phyloP scores from a whole-genome alignment of 1,139 yeast genomes.

The Entelexis sorbosivorans region DNA sequence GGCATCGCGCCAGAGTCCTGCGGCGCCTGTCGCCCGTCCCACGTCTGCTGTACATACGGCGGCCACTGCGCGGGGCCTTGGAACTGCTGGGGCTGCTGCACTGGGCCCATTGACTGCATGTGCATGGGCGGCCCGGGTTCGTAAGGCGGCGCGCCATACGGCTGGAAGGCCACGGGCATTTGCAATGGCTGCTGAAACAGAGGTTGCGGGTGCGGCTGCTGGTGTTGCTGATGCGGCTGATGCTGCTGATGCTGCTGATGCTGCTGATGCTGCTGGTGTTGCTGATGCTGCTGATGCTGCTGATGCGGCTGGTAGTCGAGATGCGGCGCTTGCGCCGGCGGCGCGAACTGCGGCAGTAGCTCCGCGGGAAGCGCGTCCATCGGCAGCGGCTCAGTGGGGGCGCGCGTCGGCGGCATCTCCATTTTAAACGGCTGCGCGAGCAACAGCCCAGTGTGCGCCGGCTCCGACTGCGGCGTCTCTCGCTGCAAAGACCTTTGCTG shows the following conservation, averaged over 20 bases:
- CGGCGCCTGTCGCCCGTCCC: background rate
- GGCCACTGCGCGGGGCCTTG: background rate
- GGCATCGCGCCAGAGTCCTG: too few species aligned
- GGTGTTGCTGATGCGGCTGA: background rate
- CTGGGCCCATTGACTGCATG: too few species aligned
- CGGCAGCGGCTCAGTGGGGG: too few species aligned
- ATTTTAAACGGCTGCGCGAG: too few species aligned
- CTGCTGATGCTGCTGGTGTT: background rate
- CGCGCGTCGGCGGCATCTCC: too few species aligned
- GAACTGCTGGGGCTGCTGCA: background rate
- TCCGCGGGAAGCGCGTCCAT: too few species aligned
- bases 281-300: background rate
- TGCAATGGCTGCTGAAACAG: background rate
- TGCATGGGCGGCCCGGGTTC: background rate
- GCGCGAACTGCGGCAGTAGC: too few species aligned
- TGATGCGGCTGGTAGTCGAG: too few species aligned
- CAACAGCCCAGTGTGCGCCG: too few species aligned
- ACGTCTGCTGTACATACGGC: background rate
- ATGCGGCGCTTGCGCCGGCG: too few species aligned
- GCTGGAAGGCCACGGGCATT: background rate
- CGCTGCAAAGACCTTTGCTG: too few species aligned
- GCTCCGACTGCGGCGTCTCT: too few species aligned
- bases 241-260: background rate
- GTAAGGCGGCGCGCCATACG: background rate
- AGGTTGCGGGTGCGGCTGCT: background rate